Evolutionary conservation across 805 yeast genomes (phyloP).

Genomic region (Yarrowia sp.): DNA sequence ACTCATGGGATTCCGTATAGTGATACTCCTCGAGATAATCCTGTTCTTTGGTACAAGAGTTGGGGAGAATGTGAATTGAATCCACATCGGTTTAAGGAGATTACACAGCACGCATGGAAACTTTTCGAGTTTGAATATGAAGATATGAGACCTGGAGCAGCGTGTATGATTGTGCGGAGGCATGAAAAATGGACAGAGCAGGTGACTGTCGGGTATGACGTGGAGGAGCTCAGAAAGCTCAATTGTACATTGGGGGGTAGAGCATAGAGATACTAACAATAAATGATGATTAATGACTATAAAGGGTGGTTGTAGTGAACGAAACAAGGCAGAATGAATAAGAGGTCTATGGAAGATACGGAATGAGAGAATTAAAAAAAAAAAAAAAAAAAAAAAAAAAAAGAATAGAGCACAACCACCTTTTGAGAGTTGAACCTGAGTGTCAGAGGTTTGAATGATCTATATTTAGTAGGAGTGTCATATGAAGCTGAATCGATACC

Average conservation of each 20-base stretch:
- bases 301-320: no score
- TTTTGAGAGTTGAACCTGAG: no score
- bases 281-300: no score
- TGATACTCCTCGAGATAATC: neutral
- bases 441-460: no score
- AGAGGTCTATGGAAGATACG: no score
- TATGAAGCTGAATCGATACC: no score
- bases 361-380: no score
- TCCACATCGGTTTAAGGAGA: neutral
- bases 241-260: neutral
- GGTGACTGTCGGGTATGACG: neutral
- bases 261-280: neutral
- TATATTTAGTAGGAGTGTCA: no score
- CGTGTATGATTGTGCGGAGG: neutral
- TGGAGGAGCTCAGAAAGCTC: neutral
- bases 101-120: neutral
- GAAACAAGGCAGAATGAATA: no score
- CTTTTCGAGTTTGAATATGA: slow-evolving; percentile 13
- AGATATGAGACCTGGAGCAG: neutral
- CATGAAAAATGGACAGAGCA: neutral
- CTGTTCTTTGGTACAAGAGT: neutral
- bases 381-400: no score
- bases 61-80: neutral
- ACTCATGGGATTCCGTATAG: no score
- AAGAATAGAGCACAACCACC: no score